Percentiles rank a stretch among this genome's conserved stretches.
Conservation (phyloP, 805 yeast species). For the Monosporozyma aerobia region DNA sequence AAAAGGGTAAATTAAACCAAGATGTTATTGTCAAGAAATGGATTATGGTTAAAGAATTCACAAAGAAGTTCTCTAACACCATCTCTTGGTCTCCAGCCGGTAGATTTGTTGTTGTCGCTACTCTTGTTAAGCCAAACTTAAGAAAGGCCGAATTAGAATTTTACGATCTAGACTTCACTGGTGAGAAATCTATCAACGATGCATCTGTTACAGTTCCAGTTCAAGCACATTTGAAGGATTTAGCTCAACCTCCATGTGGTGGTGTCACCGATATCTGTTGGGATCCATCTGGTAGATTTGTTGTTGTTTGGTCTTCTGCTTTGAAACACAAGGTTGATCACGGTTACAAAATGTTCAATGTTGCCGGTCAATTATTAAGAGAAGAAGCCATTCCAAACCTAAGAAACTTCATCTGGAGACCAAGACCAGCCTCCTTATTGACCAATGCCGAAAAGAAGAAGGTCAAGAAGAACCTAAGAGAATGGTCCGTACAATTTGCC, state of each 20-base stretch:
- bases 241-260: slow-evolving; percentile 54
- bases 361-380: slow-evolving; percentile 66
- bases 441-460: slow-evolving; percentile 75
- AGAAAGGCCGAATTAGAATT: slow-evolving; percentile 67
- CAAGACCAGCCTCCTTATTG: slow-evolving; percentile 79
- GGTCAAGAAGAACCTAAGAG: slow-evolving; percentile 81
- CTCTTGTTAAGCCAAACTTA: slow-evolving; percentile 37
- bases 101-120: slow-evolving; percentile 58
- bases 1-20: slow-evolving; percentile 9
- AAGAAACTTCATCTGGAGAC: slow-evolving; percentile 93
- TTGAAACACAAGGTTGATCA: slow-evolving; percentile 82
- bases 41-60: slow-evolving; percentile 49
- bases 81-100: slow-evolving; percentile 90
- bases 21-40: slow-evolving; percentile 40
- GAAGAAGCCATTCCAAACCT: slow-evolving; percentile 76
- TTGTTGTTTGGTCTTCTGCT: slow-evolving; percentile 79
- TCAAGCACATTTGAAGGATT: slow-evolving; percentile 48
- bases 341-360: slow-evolving; percentile 82
- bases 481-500: slow-evolving; percentile 87
- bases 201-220: slow-evolving; percentile 38
- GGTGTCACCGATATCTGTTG: slow-evolving; percentile 81
- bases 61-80: slow-evolving; percentile 59
- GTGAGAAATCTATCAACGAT: slow-evolving; percentile 37
- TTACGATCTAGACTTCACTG: slow-evolving; percentile 78
- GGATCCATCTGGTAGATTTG: slow-evolving; percentile 94